These are phyloP conservation scores for Cordyceps fumosorosea DNA, from an alignment of 2,329 filamentous ascomycete genomes.

Conservation along the genomic window DNA sequence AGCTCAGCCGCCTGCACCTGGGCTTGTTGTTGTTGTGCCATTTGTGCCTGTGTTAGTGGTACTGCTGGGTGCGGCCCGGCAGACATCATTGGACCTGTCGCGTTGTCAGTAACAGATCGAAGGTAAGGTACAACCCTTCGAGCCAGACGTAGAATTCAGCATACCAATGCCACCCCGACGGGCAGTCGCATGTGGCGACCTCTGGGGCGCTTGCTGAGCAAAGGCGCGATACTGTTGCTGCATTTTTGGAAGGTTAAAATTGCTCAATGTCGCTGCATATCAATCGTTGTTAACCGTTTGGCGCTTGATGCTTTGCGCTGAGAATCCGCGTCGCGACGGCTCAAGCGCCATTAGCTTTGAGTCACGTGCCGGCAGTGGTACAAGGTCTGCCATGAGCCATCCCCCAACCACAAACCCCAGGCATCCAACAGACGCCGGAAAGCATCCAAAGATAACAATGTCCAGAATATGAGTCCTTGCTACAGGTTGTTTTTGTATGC, in stretches of 20 bases:
- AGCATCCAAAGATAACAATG: no score
- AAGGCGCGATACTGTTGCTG: slow-evolving; percentile 47
- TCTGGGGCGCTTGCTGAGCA: slow-evolving; percentile 43
- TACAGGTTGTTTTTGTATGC: no score
- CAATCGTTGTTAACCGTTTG: neutral
- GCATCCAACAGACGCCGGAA: no score
- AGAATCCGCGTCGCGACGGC: neutral
- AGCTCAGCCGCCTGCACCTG: slow-evolving; percentile 53
- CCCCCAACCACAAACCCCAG: no score
- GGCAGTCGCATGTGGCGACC: slow-evolving; percentile 41
- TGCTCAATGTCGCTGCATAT: neutral
- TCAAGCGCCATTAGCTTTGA: neutral
- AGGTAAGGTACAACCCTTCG: neutral
- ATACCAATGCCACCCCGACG: slow-evolving; percentile 49
- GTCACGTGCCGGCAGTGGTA: neutral
- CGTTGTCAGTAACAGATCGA: slow-evolving; percentile 13
- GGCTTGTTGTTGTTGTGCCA: slow-evolving; percentile 44
- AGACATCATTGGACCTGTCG: slow-evolving; percentile 50
- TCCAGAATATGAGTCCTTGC: no score
- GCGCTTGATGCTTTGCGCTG: neutral
- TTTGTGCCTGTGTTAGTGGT: slow-evolving; percentile 48
- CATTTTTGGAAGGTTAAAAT: slow-evolving; percentile 32
- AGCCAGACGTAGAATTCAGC: slow-evolving; percentile 16
- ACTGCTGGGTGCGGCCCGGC: slow-evolving; percentile 44
- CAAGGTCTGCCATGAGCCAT: neutral